Evolutionary conservation across 768 basidiomycete genomes (phyloP).

Genomic region (Leccinum olivaceopallidum): DNA sequence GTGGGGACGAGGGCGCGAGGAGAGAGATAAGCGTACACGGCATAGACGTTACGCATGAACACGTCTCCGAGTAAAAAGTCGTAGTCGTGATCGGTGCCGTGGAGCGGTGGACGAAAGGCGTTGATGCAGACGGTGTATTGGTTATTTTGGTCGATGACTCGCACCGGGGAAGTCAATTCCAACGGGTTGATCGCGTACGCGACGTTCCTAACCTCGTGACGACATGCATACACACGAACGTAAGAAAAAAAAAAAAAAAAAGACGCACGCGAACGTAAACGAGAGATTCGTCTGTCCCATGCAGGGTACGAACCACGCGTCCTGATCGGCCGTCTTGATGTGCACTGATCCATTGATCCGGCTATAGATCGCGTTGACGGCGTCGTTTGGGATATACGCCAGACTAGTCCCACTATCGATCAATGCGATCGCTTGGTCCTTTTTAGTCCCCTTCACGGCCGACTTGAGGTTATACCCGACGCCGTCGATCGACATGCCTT

Average conservation of each 20-base stretch:
- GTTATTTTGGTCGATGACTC: constrained; percentile 28
- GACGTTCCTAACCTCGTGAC: constrained; percentile 25
- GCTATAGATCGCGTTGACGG: constrained; percentile 41
- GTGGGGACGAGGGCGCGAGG: background rate
- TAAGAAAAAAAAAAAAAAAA: too few relatives aligned
- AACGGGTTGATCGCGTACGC: constrained; percentile 45
- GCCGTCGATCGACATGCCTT: constrained; percentile 38
- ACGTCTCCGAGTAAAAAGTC: constrained; percentile 45
- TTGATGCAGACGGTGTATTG: constrained; percentile 42
- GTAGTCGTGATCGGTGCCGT: constrained; percentile 27
- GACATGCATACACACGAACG: background rate
- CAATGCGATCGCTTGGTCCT: constrained; percentile 36
- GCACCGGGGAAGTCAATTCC: constrained; percentile 38
- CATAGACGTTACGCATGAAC: constrained; percentile 48
- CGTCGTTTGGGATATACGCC: constrained; percentile 35
- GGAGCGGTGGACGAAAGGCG: constrained; percentile 33
- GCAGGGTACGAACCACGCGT: constrained; percentile 41
- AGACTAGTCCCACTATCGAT: constrained; percentile 47
- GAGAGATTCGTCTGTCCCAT: constrained; percentile 31
- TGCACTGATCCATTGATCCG: constrained; percentile 38
- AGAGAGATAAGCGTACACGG: constrained; percentile 33
- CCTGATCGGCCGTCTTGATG: constrained; percentile 26
- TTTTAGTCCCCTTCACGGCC: constrained; percentile 29
- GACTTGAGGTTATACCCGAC: constrained; percentile 31
- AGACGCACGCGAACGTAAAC: constrained; percentile 20